phyloP scores from a whole-genome alignment of 2,329 filamentous ascomycete species.

The Penicillium sp. region DNA sequence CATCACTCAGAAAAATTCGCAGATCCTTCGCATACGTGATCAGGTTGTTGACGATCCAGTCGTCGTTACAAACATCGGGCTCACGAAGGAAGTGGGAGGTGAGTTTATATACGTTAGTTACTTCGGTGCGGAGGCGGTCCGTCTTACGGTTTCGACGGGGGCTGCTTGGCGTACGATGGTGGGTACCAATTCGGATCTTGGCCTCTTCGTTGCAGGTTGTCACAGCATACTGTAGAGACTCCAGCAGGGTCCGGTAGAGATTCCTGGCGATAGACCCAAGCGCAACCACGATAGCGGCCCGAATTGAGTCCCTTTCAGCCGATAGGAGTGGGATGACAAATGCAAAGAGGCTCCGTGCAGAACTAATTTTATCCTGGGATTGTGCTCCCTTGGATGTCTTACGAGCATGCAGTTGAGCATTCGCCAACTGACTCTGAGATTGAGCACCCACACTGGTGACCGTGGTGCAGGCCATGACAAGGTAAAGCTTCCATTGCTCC shows the following conservation, averaged over 20 bases:
- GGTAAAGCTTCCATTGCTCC: constrained; percentile 96
- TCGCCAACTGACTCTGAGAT: constrained; percentile 58
- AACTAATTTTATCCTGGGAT: constrained; percentile 73
- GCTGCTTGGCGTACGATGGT: constrained; percentile 81
- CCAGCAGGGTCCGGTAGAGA: constrained; percentile 85
- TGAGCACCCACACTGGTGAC: constrained; percentile 76
- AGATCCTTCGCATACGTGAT: constrained; percentile 88
- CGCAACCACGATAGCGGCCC: constrained; percentile 86
- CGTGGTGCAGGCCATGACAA: constrained; percentile 96
- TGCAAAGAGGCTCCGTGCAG: constrained; percentile 84
- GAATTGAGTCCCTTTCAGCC: constrained; percentile 74
- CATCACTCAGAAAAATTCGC: constrained; percentile 91
- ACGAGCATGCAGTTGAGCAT: constrained; percentile 70
- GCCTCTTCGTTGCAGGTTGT: constrained; percentile 85
- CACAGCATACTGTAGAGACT: constrained; percentile 85
- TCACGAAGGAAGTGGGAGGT: constrained; percentile 86
- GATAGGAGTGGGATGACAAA: constrained; percentile 86
- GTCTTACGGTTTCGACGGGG: constrained; percentile 79
- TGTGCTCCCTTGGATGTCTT: constrained; percentile 72
- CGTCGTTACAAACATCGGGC: constrained; percentile 75
- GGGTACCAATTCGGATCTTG: constrained; percentile 70
- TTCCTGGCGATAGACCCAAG: constrained; percentile 94
- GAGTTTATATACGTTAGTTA: constrained; percentile 93
- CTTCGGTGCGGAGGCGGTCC: constrained; percentile 85
- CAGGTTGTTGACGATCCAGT: constrained; percentile 87